Evolutionary conservation across 2,329 filamentous ascomycete genomes (phyloP).

Genomic region (Endothia cerciana): DNA sequence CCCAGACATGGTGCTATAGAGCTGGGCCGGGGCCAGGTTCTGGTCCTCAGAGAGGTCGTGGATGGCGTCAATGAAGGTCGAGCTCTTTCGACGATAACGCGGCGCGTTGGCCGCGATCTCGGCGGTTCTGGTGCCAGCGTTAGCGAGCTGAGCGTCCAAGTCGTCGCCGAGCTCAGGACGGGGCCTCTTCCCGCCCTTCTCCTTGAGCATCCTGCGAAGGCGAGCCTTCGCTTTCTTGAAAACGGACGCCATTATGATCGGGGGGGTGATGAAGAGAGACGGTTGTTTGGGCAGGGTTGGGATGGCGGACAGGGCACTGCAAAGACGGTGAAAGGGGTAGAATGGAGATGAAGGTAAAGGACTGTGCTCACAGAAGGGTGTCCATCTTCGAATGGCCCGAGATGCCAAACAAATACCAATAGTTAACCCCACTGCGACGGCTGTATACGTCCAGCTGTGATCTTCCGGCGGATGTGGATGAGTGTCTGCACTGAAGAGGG

Average conservation of each 20-base stretch:
- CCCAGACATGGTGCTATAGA: slow-evolving; percentile 98
- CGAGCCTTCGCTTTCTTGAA: slow-evolving; percentile 4
- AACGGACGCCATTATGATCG: neutral
- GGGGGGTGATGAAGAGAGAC: neutral
- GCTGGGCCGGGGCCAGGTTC: slow-evolving; percentile 88
- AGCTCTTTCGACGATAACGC: slow-evolving; percentile 88
- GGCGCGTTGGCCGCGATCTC: slow-evolving; percentile 91
- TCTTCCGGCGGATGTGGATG: neutral
- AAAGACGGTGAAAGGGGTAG: neutral
- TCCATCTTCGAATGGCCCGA: slow-evolving; percentile 33
- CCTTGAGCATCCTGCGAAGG: neutral
- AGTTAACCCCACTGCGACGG: neutral
- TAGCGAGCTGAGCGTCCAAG: slow-evolving; percentile 34
- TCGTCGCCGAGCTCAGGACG: slow-evolving; percentile 30
- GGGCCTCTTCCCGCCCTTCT: neutral
- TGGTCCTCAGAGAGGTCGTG: slow-evolving; percentile 85
- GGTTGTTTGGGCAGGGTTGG: too few relatives aligned
- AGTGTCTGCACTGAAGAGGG: slow-evolving; percentile 1
- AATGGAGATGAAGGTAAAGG: slow-evolving; percentile 2
- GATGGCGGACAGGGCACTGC: neutral
- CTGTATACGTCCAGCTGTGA: neutral
- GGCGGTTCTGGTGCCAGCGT: slow-evolving; percentile 66
- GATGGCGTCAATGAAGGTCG: slow-evolving; percentile 95
- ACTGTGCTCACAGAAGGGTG: slow-evolving; percentile 37
- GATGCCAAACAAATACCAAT: neutral